Evolutionary conservation across 2,329 filamentous ascomycete genomes (phyloP), one percentile per base, ranked within the genome.

Genomic region (Cercospora citrullina): DNA sequence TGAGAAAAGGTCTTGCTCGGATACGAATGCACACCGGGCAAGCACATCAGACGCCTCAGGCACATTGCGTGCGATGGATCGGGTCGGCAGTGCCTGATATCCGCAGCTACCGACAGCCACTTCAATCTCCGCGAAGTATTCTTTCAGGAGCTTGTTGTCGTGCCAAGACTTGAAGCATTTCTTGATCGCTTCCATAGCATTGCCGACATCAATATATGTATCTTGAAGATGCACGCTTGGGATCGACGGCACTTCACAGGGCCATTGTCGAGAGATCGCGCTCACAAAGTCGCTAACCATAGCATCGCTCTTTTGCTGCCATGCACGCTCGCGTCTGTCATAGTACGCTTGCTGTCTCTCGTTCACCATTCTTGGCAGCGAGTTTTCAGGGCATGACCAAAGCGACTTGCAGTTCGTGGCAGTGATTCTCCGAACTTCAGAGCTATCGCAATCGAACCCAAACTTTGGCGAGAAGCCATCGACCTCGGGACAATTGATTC

Each of bases 341-440:
- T 58, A 18, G 21, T 59, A 64, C 1, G 18, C 51, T 5, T 16
- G 9, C 8, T 4, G 21, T 42, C 10, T 51, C 28, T 63, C 61
- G 28, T 63, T 55, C 9, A 12, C 10, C 45, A 39, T n/a, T 10
- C 61, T 28, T 7, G 23, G 26, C 10, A 28, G 23, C 6, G 12
- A 10, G 30, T 55, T 28, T 12, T 64, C 62, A 14, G 58, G 55
- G 28, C 36, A 42, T 9, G 59, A 39, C 5, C 16, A 3, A 51
- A 66, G 58, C 31, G 31, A 45, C 12, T 36, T 21, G 21, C 26
- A n/a, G 14, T 42, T n/a, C 7, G 58, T 30, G 5, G 21, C 8
- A 26, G 21, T 3, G 21, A 66, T 55, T 10, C 0, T 83, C 8
- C 48, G 61, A 48, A 63, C 6, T 8, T 26, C 10, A 33, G 14